Percentiles rank a stretch among this genome's conserved stretches.
phyloP scores from a whole-genome alignment of 208 protist genomes.

The Kentomonas sorsogonicus region DNA sequence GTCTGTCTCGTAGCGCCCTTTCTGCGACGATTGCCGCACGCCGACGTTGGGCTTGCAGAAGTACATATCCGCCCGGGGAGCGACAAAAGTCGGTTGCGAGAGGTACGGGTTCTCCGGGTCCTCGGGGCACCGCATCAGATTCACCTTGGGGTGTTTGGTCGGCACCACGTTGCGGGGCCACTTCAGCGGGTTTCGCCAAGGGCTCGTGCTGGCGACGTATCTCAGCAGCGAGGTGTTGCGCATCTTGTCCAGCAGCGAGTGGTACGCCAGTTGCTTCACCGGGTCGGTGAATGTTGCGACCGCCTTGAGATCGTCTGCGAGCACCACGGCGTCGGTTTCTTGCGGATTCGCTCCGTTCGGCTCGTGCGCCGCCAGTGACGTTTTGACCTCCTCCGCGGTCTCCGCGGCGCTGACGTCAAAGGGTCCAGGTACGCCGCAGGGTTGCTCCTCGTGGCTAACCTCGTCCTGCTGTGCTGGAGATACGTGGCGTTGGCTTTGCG shows the following conservation, averaged over 20 bases:
- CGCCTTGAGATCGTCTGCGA: slow-evolving; percentile 23
- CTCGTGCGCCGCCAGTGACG: not conserved
- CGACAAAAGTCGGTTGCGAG: slow-evolving; percentile 73
- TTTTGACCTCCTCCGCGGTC: not conserved
- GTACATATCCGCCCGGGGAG: slow-evolving; percentile 75
- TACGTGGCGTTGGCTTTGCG: not conserved
- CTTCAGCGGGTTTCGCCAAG: slow-evolving; percentile 81
- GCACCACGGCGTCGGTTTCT: slow-evolving; percentile 6
- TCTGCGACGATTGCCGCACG: slow-evolving; percentile 36
- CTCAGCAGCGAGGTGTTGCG: slow-evolving; percentile 48
- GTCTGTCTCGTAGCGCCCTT: slow-evolving; percentile 81
- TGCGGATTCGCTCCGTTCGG: not conserved
- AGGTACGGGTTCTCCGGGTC: slow-evolving; percentile 83
- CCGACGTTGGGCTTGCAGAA: slow-evolving; percentile 79
- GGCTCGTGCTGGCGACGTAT: slow-evolving; percentile 72
- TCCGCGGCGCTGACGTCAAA: slow-evolving; percentile 3
- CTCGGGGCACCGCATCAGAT: slow-evolving; percentile 86
- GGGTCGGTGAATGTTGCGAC: too few relatives aligned
- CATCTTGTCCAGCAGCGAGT: slow-evolving; percentile 40
- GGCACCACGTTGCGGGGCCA: slow-evolving; percentile 80
- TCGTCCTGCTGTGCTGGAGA: not conserved
- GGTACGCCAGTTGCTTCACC: slow-evolving; percentile 37
- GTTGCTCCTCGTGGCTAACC: not conserved
- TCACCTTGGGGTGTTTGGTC: slow-evolving; percentile 75
- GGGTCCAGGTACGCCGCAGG: not conserved